Evolutionary conservation across 2,329 filamentous ascomycete species (phyloP).

Genomic region (Harringtonia aguacate): DNA sequence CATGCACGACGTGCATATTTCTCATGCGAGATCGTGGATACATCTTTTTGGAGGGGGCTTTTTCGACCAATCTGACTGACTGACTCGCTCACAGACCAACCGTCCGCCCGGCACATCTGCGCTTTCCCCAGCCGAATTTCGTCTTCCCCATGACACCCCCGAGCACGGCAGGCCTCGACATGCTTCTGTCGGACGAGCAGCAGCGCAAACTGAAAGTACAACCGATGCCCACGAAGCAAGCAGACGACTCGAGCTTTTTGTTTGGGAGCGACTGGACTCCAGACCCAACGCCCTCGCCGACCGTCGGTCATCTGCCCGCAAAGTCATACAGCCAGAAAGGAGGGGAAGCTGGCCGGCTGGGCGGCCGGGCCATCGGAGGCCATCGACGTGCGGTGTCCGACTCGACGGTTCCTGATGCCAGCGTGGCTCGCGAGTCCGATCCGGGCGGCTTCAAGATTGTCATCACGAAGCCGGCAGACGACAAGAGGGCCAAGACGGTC

Average conservation of each 20-base stretch:
- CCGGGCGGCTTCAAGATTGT: slow-evolving; percentile 67
- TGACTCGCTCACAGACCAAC: slow-evolving; percentile 38
- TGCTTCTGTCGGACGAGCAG: slow-evolving; percentile 20
- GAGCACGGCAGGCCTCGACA: slow-evolving; percentile 45
- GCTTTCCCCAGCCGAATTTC: slow-evolving; percentile 50
- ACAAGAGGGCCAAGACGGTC: slow-evolving; percentile 49
- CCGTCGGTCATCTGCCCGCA: slow-evolving; percentile 12
- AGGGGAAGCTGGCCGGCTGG: not conserved
- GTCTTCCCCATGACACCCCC: slow-evolving; percentile 51
- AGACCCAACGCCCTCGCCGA: slow-evolving; percentile 25
- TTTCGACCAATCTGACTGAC: no score
- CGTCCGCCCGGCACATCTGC: slow-evolving; percentile 48
- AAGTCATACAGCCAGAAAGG: not conserved
- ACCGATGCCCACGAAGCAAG: slow-evolving; percentile 10
- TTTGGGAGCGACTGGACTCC: slow-evolving; percentile 32
- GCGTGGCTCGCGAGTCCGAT: slow-evolving; percentile 40
- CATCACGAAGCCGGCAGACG: slow-evolving; percentile 60
- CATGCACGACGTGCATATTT: no score
- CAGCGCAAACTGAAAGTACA: slow-evolving; percentile 9
- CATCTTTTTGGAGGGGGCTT: no score
- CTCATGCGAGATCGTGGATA: not conserved
- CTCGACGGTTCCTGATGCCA: slow-evolving; percentile 61
- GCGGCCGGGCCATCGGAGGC: slow-evolving; percentile 13
- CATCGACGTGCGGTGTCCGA: slow-evolving; percentile 63
- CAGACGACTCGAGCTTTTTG: slow-evolving; percentile 8